Evolutionary conservation across 2,329 filamentous ascomycete species (phyloP).

Genomic region (Lasiodiplodia hormozganensis): DNA sequence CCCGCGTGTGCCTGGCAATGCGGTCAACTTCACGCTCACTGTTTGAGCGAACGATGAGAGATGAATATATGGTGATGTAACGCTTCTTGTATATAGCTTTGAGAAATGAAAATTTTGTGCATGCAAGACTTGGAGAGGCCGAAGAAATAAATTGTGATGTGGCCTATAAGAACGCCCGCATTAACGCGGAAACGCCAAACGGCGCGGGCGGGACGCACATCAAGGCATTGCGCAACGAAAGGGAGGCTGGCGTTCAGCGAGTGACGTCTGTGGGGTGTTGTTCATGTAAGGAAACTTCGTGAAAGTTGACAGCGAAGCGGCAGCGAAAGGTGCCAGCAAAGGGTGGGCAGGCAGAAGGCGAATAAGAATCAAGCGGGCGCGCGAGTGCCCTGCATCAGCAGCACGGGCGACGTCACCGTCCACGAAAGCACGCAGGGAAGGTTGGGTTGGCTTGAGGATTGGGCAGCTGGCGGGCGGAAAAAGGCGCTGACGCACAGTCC

Average conservation of each 20-base stretch:
- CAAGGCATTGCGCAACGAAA: neutral
- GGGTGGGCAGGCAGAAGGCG: neutral
- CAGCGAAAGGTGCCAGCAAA: conserved; percentile 6
- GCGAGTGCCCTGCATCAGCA: neutral
- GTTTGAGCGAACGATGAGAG: conserved; percentile 37
- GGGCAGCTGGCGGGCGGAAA: conserved; percentile 12
- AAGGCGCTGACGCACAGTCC: conserved; percentile 28
- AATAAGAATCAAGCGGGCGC: neutral
- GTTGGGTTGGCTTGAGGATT: conserved; percentile 10
- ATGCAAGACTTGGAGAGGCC: neutral
- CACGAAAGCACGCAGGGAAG: conserved; percentile 25
- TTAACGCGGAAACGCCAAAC: neutral
- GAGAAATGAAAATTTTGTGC: neutral
- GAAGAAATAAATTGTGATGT: neutral
- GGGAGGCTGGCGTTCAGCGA: neutral
- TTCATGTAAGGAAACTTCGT: neutral
- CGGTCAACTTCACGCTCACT: conserved; percentile 57
- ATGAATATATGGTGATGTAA: conserved; percentile 7
- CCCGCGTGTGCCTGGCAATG: conserved; percentile 58
- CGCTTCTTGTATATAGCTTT: conserved; percentile 19
- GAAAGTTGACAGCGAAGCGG: conserved; percentile 3
- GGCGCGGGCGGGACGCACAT: neutral
- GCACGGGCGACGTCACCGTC: conserved; percentile 23
- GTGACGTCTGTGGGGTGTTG: conserved; percentile 10
- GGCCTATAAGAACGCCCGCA: neutral